Conservation (phyloP, 2,329 filamentous ascomycete species). For the Sporothrix protearum region DNA sequence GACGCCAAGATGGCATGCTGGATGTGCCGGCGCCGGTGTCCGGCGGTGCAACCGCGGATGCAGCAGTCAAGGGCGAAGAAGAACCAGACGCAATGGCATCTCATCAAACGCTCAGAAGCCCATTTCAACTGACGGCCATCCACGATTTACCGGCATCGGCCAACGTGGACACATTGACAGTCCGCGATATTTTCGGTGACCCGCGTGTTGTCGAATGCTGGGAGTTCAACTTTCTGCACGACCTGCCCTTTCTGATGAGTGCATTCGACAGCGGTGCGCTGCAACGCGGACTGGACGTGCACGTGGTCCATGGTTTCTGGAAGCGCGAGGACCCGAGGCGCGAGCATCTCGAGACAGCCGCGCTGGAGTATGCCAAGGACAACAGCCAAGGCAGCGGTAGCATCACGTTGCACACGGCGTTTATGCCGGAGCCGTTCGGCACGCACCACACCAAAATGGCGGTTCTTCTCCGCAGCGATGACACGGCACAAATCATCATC, state of each 20-base stretch:
- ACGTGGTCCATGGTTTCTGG: conserved; percentile 61
- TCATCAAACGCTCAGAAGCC: conserved; percentile 34
- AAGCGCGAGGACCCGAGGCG: conserved; percentile 63
- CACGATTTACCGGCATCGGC: conserved; percentile 54
- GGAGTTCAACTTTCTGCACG: conserved; percentile 67
- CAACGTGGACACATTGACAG: conserved; percentile 64
- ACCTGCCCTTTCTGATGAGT: conserved; percentile 54
- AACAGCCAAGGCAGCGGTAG: conserved; percentile 42
- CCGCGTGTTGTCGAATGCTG: conserved; percentile 69
- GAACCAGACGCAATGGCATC: neutral
- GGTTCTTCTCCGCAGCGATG: conserved; percentile 73
- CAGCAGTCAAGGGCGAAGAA: neutral
- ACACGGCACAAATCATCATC: conserved; percentile 72
- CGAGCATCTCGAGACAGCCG: conserved; percentile 58
- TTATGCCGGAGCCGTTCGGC: conserved; percentile 78
- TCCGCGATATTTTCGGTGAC: conserved; percentile 68
- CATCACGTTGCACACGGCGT: conserved; percentile 67
- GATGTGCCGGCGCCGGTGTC: conserved; percentile 12
- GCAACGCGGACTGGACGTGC: conserved; percentile 46
- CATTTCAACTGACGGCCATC: conserved; percentile 69
- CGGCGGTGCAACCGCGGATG: neutral
- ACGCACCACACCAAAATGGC: conserved; percentile 89
- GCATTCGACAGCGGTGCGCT: conserved; percentile 53
- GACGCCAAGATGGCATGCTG: neutral
- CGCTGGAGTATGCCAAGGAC: conserved; percentile 47